phyloP scores from a whole-genome alignment of 2,329 filamentous ascomycete genomes.

The Xylariaceae sp. region DNA sequence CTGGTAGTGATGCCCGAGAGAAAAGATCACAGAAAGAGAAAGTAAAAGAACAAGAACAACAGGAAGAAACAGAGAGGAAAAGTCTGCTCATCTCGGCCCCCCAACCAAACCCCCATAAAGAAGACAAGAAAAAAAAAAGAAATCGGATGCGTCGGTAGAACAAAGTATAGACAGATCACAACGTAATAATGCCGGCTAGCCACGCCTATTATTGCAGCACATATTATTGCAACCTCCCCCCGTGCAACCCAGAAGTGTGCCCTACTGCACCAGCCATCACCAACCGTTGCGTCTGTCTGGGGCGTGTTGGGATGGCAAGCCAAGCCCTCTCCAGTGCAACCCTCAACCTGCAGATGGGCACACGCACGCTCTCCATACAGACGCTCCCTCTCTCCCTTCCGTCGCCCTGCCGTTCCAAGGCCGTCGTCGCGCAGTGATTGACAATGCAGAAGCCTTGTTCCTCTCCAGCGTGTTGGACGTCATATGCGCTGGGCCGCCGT shows the following conservation, averaged over 20 bases:
- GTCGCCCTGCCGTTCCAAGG: neutral
- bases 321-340: conserved; percentile 8
- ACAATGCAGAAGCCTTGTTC: neutral
- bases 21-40: no score
- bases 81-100: conserved; percentile 1
- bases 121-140: neutral
- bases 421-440: neutral
- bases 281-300: conserved; percentile 1
- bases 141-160: neutral
- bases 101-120: neutral
- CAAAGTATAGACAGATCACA: neutral
- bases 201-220: conserved; percentile 8
- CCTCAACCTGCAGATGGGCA: neutral
- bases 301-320: conserved; percentile 2
- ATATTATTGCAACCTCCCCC: no score
- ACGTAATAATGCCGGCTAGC: neutral
- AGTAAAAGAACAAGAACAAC: no score
- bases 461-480: neutral
- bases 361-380: neutral
- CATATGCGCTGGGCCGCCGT: no score
- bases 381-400: neutral
- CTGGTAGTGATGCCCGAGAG: no score
- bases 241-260: no score
- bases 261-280: no score
- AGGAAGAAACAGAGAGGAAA: no score